Base-by-base conservation (phyloP, 768 basidiomycete species). In the Boletellus sp. region DNA sequence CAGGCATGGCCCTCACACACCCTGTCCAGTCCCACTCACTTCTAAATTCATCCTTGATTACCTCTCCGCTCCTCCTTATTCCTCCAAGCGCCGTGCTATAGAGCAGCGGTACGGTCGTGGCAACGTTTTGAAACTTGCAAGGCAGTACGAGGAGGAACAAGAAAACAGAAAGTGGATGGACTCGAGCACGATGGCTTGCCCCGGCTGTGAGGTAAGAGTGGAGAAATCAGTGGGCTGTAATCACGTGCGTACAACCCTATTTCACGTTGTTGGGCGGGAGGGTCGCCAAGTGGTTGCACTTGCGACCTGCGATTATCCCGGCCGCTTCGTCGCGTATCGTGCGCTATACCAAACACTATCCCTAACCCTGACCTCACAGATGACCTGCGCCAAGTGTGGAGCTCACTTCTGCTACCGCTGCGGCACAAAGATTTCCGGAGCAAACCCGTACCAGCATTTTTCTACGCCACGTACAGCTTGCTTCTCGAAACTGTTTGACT, bases 351-450 rank as follows among this genome's bases (percentile, higher is more conserved):
- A 13, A 20, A 40, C 20, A 16, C 16, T 24, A 42, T 10, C 8
- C 20, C 19, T 16, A 26, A 50, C 31, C 20, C 56, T 60, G 31
- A 42, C 52, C 46, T 9, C 37, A 33, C 52, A 89, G 87, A 90
- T 90, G 87, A 86, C 79, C 7, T 91, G 86, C 59, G 68, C 72
- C n/a, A 84, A 81, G 56, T 93, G 90, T 67, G 60, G 68, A 26
- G 74, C 79, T 43, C 90, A 93, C 61, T 93, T 90, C 60, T 93
- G 90, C 72, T 92, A 88, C 59, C 78, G 83, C 6, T 92, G 90
- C 62, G 90, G 86, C 5, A 50, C 66, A 1, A 76, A 73, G 55
- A 65, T 92, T 22, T 42, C 67, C 0, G 58, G 68, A 7, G 56
- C 53, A 15, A 70, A 84, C 52, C 87, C 88, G 0, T 91, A 90